Base-by-base conservation (phyloP, 371 early-diverging fungal species). In the Rhizomucor pusillus region DNA sequence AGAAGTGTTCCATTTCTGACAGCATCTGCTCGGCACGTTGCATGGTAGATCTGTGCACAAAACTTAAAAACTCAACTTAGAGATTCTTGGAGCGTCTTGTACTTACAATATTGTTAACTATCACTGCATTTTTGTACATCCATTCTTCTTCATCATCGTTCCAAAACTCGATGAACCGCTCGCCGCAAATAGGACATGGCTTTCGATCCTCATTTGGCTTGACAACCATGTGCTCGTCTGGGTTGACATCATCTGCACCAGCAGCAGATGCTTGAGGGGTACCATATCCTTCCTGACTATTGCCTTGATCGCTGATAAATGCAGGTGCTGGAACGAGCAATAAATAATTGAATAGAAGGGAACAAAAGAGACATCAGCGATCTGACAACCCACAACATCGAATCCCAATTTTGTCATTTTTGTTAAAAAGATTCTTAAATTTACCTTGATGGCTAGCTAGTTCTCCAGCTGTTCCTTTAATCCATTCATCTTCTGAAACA, bases 71-170 rank as follows among this genome's bases (percentile, higher is more conserved):
- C n/a, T n/a, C n/a, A n/a, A n/a, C n/a, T n/a, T n/a, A n/a, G n/a
- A n/a, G n/a, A n/a, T n/a, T n/a, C n/a, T 13, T 22, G 14, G 29
- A 29, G 24, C 37, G 12, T 34, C 43, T 29, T 20, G 13, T 49
- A 34, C 56, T 70, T 77, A 91, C 86, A 73, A 75, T 68, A 4
- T 80, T 77, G 43, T 90, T 86, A 10, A 85, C 81, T 22, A 80
- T 62, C 1, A 91, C 73, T 3, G 94, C 92, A 60, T 90, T 90
- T 41, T 86, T 83, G 50, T 88, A 87, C 77, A 90, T 87, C 96
- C 96, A 96, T 39, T 88, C 87, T 55, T 96, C 96, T 47, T 88
- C 86, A 23, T 87, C 87, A 48, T 95, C 95, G 61, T 91, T 88
- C 83, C 88, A 97, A 52, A 88, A 79, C 50, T 84, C 86, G 57